Conservation (phyloP, 2,329 filamentous ascomycete species). For the Pleomassaria siparia region DNA sequence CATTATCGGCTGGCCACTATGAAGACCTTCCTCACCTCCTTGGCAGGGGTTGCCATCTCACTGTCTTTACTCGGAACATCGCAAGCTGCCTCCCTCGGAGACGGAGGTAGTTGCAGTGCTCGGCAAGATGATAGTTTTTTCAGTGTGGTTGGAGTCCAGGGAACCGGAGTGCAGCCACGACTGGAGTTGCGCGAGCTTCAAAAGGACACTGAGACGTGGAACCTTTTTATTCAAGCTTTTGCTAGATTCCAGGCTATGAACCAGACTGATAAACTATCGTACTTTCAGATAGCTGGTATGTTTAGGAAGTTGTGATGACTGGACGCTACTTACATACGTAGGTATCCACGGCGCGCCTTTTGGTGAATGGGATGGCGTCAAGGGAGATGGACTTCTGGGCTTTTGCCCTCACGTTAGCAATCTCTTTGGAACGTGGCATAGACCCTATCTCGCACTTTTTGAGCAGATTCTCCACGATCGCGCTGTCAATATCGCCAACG, state of each 20-base stretch:
- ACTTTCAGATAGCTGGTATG: slow-evolving; percentile 35
- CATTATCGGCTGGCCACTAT: slow-evolving; percentile 32
- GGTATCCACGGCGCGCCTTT: slow-evolving; percentile 38
- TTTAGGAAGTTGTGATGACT: background rate
- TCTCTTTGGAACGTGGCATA: slow-evolving; percentile 35
- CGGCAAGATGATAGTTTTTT: slow-evolving; percentile 27
- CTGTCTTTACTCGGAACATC: slow-evolving; percentile 19
- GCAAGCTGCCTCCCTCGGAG: slow-evolving; percentile 19
- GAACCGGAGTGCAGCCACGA: slow-evolving; percentile 30
- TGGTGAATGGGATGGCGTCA: slow-evolving; percentile 27
- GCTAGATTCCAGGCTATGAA: slow-evolving; percentile 35
- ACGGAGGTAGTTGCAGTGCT: slow-evolving; percentile 23
- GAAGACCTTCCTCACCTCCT: slow-evolving; percentile 27
- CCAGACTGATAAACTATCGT: slow-evolving; percentile 32
- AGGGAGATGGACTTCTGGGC: slow-evolving; percentile 24
- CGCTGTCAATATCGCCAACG: slow-evolving; percentile 32
- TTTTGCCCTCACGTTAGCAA: slow-evolving; percentile 36
- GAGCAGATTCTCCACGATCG: slow-evolving; percentile 35
- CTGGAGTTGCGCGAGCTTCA: slow-evolving; percentile 33
- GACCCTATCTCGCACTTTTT: slow-evolving; percentile 36
- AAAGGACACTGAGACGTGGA: slow-evolving; percentile 33
- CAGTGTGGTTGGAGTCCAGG: slow-evolving; percentile 36
- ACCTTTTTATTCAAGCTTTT: slow-evolving; percentile 35
- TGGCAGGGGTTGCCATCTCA: slow-evolving; percentile 17
- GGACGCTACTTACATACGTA: slow-evolving; percentile 8